Percentiles rank a stretch among this genome's conserved stretches.
These are phyloP conservation scores for Ceratobasidium sp. DNA, from an alignment of 1,284 basidiomycete species.

Conservation along the genomic window DNA sequence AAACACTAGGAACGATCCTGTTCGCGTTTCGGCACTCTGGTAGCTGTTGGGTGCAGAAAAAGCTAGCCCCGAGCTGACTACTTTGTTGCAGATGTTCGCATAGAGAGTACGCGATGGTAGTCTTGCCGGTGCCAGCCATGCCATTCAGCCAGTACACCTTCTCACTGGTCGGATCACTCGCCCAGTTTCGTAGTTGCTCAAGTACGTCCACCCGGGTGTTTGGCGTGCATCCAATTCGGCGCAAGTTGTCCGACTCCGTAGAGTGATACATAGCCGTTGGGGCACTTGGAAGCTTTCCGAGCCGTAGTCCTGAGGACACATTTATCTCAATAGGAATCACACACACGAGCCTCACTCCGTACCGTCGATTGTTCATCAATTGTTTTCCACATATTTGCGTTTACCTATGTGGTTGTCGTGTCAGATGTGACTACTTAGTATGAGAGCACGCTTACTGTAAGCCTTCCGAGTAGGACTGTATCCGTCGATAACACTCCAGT, in stretches of 20 bases:
- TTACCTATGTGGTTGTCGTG: not conserved
- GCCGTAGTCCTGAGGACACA: not conserved
- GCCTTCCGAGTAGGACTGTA: not conserved
- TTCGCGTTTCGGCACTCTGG: slow-evolving; percentile 4
- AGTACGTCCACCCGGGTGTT: slow-evolving; percentile 1
- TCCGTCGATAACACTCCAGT: not conserved
- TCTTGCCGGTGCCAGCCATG: no score
- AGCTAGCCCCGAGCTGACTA: slow-evolving; percentile 12
- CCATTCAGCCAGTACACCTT: slow-evolving; percentile 27
- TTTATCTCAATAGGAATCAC: not conserved
- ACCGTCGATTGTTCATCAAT: slow-evolving; percentile 1
- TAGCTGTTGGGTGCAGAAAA: slow-evolving; percentile 16
- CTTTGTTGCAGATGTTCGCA: not conserved
- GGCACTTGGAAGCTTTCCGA: not conserved
- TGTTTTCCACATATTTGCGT: slow-evolving; percentile 6
- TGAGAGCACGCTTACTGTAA: not conserved
- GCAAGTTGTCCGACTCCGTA: not conserved
- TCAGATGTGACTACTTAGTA: not conserved
- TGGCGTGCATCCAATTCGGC: not conserved
- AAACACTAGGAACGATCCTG: slow-evolving; percentile 18
- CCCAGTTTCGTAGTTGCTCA: not conserved
- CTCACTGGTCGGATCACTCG: not conserved
- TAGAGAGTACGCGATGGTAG: slow-evolving; percentile 2
- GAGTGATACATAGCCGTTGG: not conserved
- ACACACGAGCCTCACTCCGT: not conserved